Evolutionary conservation across 805 yeast genomes (phyloP), one percentile per base, ranked within the genome.

Genomic region (Kuraishia ogatae): DNA sequence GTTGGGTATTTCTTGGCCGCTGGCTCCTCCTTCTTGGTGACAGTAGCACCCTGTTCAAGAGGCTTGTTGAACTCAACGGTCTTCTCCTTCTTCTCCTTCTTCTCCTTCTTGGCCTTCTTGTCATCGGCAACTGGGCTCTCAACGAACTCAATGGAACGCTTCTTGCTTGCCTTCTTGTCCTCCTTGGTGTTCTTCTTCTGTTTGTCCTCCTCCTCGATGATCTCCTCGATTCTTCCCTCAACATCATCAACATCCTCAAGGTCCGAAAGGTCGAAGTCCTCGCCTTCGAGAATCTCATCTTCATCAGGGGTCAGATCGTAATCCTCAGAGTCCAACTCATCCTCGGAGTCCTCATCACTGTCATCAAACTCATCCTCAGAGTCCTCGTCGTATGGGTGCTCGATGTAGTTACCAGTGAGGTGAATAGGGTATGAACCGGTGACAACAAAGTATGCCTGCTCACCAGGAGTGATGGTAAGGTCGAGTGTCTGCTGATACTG

Each of bases 371-470:
- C 83, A 53, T 78, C 80, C 58, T 69, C 72, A 56, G 77, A 81
- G 54, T 81, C 86, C 49, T 77, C 82, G 66, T 92, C 97, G 66
- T 84, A 89, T 71, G 98, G 97, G 73, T 92, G 97, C 72, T 89
- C 96, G 67, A 94, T 86, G 75, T 86, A 91, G 85, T 94, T 93
- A 78, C 99, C 99, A 62, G 89, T 79, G 64, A 94, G 77, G 71
- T 93, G 96, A 61, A 94, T 79, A 61, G 96, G 87, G 78, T 91
- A 93, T 26, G 97, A 90, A 68, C 99, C 99, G 59, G 97, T 87
- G 56, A 89, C 97, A 67, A 90, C 96, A 67, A 94, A 94, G 77
- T 79, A 84, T 59, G 94, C 90, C 68, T 92, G 96, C 76, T 94
- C 99, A 66, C 85, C 93, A 66, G 98, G 96, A 55, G 86, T 81